Evolutionary conservation across 2,329 filamentous ascomycete species (phyloP).

Genomic region (Xenosphaeropsis pyriputrescens): DNA sequence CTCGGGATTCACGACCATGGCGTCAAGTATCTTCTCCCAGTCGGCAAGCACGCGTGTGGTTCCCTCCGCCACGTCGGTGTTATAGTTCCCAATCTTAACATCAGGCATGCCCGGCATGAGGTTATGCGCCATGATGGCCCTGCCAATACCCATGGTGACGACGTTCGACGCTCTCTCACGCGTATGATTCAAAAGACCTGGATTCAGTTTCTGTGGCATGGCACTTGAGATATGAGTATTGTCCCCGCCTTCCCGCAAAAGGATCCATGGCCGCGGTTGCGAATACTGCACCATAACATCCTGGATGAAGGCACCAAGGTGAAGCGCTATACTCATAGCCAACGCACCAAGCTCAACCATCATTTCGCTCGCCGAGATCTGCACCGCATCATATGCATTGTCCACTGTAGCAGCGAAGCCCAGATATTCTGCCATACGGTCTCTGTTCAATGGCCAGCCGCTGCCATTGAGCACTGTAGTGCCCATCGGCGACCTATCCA

Average conservation of each 20-base stretch:
- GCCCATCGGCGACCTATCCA: conserved; percentile 1
- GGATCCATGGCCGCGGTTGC: conserved; percentile 1
- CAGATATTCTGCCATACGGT: conserved; percentile 1
- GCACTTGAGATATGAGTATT: conserved; percentile 1
- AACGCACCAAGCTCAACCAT: conserved; percentile 1
- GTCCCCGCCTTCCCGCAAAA: background rate
- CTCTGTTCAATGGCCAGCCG: conserved; percentile 1
- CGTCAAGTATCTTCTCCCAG: conserved; percentile 1
- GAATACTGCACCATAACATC: conserved; percentile 1
- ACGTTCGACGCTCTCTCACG: background rate
- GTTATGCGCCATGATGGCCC: conserved; percentile 1
- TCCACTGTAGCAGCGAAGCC: conserved; percentile 1
- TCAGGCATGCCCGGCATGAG: conserved; percentile 1
- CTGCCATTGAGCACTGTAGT: conserved; percentile 1
- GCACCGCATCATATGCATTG: conserved; percentile 2
- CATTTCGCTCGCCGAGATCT: conserved; percentile 1
- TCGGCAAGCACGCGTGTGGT: background rate
- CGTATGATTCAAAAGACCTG: conserved; percentile 1
- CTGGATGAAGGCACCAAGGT: conserved; percentile 1
- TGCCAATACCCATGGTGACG: background rate
- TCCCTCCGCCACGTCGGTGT: too few relatives aligned
- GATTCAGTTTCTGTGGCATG: conserved; percentile 3
- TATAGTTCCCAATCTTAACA: background rate
- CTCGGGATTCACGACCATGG: background rate
- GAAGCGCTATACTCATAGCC: background rate